These are phyloP conservation scores for Pythium rishiriense DNA, from an alignment of 352 stramenopile genomes.

Conservation along the genomic window DNA sequence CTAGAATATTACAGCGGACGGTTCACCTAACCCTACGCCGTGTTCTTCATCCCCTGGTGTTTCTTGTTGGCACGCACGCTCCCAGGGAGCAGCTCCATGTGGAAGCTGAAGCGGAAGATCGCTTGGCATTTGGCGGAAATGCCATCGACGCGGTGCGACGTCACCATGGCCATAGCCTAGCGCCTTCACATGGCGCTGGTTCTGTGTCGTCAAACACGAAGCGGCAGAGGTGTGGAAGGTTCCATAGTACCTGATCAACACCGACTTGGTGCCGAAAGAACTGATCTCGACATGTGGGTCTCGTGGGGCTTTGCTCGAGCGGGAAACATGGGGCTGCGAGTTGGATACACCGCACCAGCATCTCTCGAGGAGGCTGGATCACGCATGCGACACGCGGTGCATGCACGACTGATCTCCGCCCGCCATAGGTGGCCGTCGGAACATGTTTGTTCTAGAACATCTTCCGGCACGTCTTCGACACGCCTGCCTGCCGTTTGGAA, in stretches of 20 bases:
- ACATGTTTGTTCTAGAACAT: background rate
- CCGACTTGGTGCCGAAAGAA: too few species aligned
- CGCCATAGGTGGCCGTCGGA: background rate
- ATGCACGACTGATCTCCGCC: background rate
- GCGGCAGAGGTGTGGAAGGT: too few species aligned
- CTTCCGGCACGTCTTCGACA: too few species aligned
- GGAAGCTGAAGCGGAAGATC: background rate
- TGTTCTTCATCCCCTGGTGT: background rate
- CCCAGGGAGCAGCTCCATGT: too few species aligned
- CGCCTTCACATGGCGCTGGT: background rate
- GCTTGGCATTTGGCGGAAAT: background rate
- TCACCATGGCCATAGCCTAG: slow-evolving; percentile 5
- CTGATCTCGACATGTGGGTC: too few species aligned
- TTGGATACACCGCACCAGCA: background rate
- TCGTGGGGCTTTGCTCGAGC: too few species aligned
- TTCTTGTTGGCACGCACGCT: background rate
- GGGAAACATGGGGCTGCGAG: background rate
- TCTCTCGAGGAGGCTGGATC: background rate
- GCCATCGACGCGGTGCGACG: slow-evolving; percentile 17
- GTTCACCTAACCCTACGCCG: slow-evolving; percentile 5
- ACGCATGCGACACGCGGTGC: background rate
- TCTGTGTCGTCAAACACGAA: background rate
- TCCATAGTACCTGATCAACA: too few species aligned
- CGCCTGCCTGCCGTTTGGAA: too few species aligned
- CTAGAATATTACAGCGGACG: background rate